Base-by-base conservation (phyloP, 257 asterid genomes). In the Ballota nigra region DNA sequence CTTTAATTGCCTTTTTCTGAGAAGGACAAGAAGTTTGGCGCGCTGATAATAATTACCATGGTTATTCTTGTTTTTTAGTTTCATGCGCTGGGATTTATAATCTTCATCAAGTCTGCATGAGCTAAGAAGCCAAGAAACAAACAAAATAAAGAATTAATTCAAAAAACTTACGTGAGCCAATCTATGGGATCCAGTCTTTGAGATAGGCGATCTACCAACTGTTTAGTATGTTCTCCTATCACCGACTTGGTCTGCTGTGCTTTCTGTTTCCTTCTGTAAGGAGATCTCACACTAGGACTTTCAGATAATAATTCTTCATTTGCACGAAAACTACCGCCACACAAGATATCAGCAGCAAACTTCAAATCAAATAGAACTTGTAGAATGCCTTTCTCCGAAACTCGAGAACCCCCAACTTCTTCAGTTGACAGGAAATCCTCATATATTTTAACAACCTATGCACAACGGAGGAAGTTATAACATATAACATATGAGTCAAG, bases 151-250 rank as follows among this genome's bases (percentile, higher is more conserved):
- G 11, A 64, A 26, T 58, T 36, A 73, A 63, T 55, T 71, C 41
- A 53, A 77, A 81, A 75, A 81, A 81, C 98, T 79, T 89, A 95
- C 97, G 98, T 95, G 75, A 88, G 97, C 99, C 99, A 95, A 74
- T 95, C 98, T 43, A 95, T 95, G 73, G 97, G 99, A 80, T 95
- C 99, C 84, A 95, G 79, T 68, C 81, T 86, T 56, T 88, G 89
- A 40, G 97, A 85, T 57, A 95, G 84, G 71, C 78, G 88, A 79
- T 82, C 73, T 23, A 87, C 78, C 87, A 89, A 78, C 80, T 74
- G 78, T 66, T 75, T 81, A 36, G 84, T 78, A 16, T 84, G 92
- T 76, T 87, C 97, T 75, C 83, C 82, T 45, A 75, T 72, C 59
- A 81, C 78, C 7, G 97, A 86, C 74, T 85, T 84, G 73, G 84